phyloP scores from a whole-genome alignment of 2,329 filamentous ascomycete species.

The Microdochium bolleyi region DNA sequence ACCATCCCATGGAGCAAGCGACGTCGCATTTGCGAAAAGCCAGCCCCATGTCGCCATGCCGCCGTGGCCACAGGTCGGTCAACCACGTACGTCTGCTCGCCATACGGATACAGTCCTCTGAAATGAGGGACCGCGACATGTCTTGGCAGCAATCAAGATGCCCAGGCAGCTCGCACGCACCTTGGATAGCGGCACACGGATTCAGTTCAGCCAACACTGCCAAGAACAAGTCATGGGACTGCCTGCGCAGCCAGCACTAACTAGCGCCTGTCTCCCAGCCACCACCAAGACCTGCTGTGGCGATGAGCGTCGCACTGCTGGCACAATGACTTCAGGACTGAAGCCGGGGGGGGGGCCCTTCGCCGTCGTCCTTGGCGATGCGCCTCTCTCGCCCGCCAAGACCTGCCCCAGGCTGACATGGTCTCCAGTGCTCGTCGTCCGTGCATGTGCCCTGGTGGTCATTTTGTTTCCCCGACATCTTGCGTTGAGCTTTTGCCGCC shows the following conservation, averaged over 20 bases:
- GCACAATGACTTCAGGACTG: not conserved
- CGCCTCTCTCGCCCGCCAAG: not conserved
- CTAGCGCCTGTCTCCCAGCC: not conserved
- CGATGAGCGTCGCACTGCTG: too few relatives aligned
- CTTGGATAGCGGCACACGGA: not conserved
- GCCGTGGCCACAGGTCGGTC: too few relatives aligned
- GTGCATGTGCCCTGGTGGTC: too few relatives aligned
- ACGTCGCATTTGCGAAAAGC: too few relatives aligned
- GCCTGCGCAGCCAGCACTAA: not conserved
- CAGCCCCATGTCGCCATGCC: too few relatives aligned
- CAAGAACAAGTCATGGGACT: not conserved
- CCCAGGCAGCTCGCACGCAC: not conserved
- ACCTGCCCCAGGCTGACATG: not conserved
- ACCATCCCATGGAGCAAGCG: too few relatives aligned
- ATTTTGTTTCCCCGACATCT: too few relatives aligned
- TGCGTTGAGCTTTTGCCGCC: too few relatives aligned
- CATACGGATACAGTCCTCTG: too few relatives aligned
- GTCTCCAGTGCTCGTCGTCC: not conserved
- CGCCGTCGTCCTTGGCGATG: not conserved
- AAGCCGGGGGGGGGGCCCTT: not conserved
- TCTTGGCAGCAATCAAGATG: not conserved
- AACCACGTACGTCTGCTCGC: too few relatives aligned
- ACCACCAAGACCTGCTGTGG: too few relatives aligned
- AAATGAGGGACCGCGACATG: too few relatives aligned
- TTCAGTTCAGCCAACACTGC: not conserved